Evolutionary conservation across 2,329 filamentous ascomycete species (phyloP).

Genomic region (Cercospora sesami): DNA sequence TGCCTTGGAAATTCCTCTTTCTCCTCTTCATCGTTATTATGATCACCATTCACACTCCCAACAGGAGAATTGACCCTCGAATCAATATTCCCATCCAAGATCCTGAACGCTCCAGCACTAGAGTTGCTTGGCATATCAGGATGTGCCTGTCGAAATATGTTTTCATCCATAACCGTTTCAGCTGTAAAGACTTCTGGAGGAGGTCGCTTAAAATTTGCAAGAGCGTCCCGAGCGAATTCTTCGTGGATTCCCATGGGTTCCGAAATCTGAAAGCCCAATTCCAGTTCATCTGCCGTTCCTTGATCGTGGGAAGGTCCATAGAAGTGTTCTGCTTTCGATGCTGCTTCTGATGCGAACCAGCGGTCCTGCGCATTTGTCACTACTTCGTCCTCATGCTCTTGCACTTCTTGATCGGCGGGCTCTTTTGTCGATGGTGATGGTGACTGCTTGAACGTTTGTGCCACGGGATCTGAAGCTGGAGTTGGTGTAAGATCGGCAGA

Average conservation of each 20-base stretch:
- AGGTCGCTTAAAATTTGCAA: not conserved
- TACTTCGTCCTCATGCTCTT: not conserved
- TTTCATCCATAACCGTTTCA: not conserved
- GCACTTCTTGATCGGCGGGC: not conserved
- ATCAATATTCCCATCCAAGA: conserved; percentile 13
- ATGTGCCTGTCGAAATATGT: not conserved
- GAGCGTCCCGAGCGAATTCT: not conserved
- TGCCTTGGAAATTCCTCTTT: not conserved
- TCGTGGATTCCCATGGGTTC: not conserved
- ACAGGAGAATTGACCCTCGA: conserved; percentile 13
- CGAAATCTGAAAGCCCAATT: conserved; percentile 1
- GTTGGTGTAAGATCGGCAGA: not conserved
- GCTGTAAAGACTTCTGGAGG: conserved; percentile 5
- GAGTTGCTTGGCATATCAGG: not conserved
- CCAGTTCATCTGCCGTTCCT: not conserved
- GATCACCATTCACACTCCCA: not conserved
- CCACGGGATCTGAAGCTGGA: not conserved
- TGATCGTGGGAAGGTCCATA: not conserved
- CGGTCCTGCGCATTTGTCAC: not conserved
- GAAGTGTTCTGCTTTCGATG: not conserved
- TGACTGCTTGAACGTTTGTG: not conserved
- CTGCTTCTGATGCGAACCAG: not conserved
- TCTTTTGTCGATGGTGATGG: not conserved
- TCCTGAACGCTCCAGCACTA: not conserved
- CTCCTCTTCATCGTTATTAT: not conserved